phyloP scores from a whole-genome alignment of 805 yeast species.

The Pichia heedii region DNA sequence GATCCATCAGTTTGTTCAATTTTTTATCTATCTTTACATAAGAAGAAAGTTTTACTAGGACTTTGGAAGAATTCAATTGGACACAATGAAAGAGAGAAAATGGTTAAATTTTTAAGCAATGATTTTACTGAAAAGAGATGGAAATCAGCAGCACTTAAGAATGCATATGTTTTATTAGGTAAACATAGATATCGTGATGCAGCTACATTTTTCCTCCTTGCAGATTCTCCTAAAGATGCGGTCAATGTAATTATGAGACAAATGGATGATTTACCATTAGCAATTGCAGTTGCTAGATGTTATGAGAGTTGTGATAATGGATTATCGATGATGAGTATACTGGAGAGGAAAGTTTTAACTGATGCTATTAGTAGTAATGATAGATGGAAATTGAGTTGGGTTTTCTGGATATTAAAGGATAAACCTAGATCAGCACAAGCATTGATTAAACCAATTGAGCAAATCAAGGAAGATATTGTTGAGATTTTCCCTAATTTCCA shows the following conservation, averaged over 20 bases:
- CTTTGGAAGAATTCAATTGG: slow-evolving; percentile 74
- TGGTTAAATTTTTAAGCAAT: slow-evolving; percentile 65
- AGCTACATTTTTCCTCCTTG: slow-evolving; percentile 79
- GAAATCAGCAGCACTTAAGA: slow-evolving; percentile 83
- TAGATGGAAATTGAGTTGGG: slow-evolving; percentile 77
- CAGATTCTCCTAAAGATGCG: slow-evolving; percentile 66
- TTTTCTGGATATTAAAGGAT: slow-evolving; percentile 56
- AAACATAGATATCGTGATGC: slow-evolving; percentile 84
- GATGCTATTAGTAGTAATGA: slow-evolving; percentile 53
- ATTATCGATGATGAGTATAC: slow-evolving; percentile 38
- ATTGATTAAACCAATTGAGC: slow-evolving; percentile 46
- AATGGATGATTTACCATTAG: slow-evolving; percentile 60
- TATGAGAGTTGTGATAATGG: slow-evolving; percentile 55
- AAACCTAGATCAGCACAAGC: slow-evolving; percentile 51
- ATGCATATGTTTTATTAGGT: slow-evolving; percentile 84
- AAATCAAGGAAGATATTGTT: slow-evolving; percentile 23
- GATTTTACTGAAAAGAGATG: slow-evolving; percentile 72
- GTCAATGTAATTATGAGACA: slow-evolving; percentile 64
- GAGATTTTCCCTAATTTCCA: slow-evolving; percentile 22
- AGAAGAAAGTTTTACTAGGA: slow-evolving; percentile 67
- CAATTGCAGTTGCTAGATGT: slow-evolving; percentile 72
- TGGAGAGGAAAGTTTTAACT: slow-evolving; percentile 46
- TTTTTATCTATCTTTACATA: slow-evolving; percentile 67
- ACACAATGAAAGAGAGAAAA: slow-evolving; percentile 75
- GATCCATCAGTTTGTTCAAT: slow-evolving; percentile 73